These are phyloP conservation scores for Ophiocordyceps sinensis DNA, from an alignment of 2,329 filamentous ascomycete genomes.

Conservation along the genomic window DNA sequence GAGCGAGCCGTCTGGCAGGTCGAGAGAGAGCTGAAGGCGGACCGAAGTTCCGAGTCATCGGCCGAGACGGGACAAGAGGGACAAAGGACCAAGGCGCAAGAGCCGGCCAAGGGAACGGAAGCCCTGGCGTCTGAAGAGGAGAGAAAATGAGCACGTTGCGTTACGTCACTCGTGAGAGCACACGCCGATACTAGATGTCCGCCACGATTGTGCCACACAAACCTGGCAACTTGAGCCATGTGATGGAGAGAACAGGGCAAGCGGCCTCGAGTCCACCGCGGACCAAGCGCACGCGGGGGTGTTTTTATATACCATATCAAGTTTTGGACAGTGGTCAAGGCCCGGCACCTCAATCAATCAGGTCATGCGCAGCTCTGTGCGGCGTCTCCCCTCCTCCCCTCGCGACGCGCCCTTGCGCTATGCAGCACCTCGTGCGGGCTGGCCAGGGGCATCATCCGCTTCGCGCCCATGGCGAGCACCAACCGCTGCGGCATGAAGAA, in stretches of 20 bases:
- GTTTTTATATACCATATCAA: too few species aligned
- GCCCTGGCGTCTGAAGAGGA: constrained; percentile 3
- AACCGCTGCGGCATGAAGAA: constrained; percentile 14
- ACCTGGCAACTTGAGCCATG: too few species aligned
- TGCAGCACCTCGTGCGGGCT: background rate
- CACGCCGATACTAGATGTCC: too few species aligned
- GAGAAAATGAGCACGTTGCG: background rate
- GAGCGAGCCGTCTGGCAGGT: constrained; percentile 68
- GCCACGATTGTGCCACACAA: too few species aligned
- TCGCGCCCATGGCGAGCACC: constrained; percentile 15
- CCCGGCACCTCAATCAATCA: background rate
- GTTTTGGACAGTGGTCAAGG: background rate
- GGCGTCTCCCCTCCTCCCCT: background rate
- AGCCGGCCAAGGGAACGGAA: background rate
- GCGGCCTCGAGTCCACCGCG: too few species aligned
- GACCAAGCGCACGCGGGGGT: too few species aligned
- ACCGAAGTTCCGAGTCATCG: constrained; percentile 12
- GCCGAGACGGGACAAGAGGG: background rate
- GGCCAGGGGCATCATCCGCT: constrained; percentile 10
- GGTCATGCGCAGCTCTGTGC: background rate
- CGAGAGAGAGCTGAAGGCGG: constrained; percentile 30
- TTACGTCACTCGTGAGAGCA: too few species aligned
- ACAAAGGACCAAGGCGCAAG: background rate
- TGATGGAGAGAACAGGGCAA: too few species aligned
- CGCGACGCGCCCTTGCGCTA: background rate